Conservation (phyloP, 768 basidiomycete species). For the Termitomyces eurrhizus region DNA sequence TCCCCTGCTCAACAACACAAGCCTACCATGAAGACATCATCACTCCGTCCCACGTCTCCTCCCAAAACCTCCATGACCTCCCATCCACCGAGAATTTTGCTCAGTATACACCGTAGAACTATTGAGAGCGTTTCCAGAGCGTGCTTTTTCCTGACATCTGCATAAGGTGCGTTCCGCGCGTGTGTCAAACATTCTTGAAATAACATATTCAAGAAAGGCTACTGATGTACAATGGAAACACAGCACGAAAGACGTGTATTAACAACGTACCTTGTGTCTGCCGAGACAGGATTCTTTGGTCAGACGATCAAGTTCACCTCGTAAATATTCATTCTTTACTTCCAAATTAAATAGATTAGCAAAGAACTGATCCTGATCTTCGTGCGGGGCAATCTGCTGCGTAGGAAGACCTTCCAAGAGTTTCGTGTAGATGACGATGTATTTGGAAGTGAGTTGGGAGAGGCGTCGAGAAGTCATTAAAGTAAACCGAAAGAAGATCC, state of each 20-base stretch:
- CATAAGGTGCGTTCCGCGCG: constrained; percentile 29
- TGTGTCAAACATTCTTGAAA: constrained; percentile 44
- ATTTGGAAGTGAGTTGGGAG: constrained; percentile 38
- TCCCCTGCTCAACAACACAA: background rate
- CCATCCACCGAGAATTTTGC: constrained; percentile 63
- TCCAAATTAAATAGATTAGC: constrained; percentile 47
- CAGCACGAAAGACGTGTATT: background rate
- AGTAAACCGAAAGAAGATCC: background rate
- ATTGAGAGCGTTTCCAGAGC: constrained; percentile 51
- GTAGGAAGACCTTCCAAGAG: constrained; percentile 49
- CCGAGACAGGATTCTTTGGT: constrained; percentile 49
- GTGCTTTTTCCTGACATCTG: constrained; percentile 35
- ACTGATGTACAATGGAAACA: constrained; percentile 26
- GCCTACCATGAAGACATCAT: constrained; percentile 51
- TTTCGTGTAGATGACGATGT: constrained; percentile 42
- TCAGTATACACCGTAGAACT: constrained; percentile 43
- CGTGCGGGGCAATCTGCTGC: constrained; percentile 39
- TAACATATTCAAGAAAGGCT: constrained; percentile 48
- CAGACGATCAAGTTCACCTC: constrained; percentile 32
- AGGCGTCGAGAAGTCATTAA: constrained; percentile 16
- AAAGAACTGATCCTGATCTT: constrained; percentile 47
- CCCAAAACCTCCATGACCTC: constrained; percentile 71
- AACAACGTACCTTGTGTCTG: constrained; percentile 44
- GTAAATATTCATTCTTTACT: constrained; percentile 45
- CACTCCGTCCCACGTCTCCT: constrained; percentile 55